Conservation (phyloP, 257 asterid genomes). For the Solanum chiquidenum region DNA sequence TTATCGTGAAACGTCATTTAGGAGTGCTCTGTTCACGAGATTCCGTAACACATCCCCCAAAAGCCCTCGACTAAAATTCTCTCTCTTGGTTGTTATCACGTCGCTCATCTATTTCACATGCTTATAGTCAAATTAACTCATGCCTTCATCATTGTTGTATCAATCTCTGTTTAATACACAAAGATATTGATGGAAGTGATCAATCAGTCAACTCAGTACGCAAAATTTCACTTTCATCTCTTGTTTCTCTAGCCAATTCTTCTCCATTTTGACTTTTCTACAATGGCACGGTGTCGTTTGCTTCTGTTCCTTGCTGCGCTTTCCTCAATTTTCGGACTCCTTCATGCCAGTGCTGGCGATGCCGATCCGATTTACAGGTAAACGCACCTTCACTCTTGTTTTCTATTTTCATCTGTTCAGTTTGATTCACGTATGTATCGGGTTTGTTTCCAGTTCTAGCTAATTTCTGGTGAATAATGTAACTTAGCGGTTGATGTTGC, state of each 20-base stretch:
- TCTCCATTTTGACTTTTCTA: background rate
- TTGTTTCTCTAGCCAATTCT: constrained; percentile 1
- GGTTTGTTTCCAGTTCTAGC: background rate
- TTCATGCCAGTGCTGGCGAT: constrained; percentile 61
- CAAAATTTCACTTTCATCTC: constrained; percentile 6
- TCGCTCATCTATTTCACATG: background rate
- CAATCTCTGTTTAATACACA: background rate
- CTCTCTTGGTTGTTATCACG: background rate
- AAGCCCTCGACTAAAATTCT: background rate
- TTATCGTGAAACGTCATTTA: background rate
- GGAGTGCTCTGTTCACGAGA: constrained; percentile 18
- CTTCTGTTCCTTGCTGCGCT: constrained; percentile 30
- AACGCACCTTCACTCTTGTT: background rate
- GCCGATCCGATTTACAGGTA: constrained; percentile 72
- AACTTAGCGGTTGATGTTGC: background rate
- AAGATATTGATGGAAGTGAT: constrained; percentile 10
- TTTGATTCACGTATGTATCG: background rate
- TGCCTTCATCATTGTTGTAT: background rate
- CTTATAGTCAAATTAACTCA: background rate
- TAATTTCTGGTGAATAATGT: background rate
- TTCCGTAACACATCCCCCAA: background rate
- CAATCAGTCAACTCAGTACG: constrained; percentile 12
- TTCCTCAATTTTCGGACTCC: constrained; percentile 25
- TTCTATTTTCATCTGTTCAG: background rate
- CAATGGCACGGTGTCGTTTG: constrained; percentile 24